These are phyloP conservation scores for Cyberlindnera mississippiensis DNA, from an alignment of 805 yeast genomes.

Conservation along the genomic window DNA sequence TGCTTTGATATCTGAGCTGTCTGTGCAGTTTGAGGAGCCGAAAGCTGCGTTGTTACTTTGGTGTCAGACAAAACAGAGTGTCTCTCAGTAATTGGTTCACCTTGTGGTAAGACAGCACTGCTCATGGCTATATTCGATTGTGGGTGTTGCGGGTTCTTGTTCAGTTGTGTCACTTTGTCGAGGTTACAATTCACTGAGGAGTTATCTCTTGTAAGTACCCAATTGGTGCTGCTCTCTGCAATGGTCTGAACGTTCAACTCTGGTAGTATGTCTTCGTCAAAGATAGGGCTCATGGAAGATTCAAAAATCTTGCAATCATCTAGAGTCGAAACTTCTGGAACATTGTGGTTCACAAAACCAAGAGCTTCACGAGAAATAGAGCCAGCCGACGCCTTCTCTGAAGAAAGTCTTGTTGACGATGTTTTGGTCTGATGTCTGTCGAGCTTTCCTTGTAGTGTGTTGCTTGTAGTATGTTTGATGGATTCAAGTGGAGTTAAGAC, in stretches of 20 bases:
- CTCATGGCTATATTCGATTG: not conserved
- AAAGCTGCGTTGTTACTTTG: not conserved
- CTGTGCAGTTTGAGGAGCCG: not conserved
- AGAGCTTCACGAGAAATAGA: not conserved
- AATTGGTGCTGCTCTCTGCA: slow-evolving; percentile 12
- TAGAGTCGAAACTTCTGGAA: slow-evolving; percentile 15
- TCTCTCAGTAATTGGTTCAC: not conserved
- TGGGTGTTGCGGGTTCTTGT: not conserved
- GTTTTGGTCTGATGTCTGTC: not conserved
- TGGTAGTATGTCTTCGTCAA: slow-evolving; percentile 18
- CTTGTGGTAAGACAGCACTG: not conserved
- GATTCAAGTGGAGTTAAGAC: not conserved
- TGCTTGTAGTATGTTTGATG: not conserved
- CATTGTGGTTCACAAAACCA: slow-evolving; percentile 1
- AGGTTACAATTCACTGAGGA: slow-evolving; percentile 19
- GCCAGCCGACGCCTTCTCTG: not conserved
- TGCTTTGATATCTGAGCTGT: not conserved
- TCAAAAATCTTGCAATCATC: slow-evolving; percentile 23
- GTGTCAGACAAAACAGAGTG: slow-evolving; percentile 1
- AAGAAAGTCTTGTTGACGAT: not conserved
- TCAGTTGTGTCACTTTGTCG: slow-evolving; percentile 11
- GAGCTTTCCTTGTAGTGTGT: not conserved
- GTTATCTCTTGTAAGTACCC: slow-evolving; percentile 22
- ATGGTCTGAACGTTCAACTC: slow-evolving; percentile 8
- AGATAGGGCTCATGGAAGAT: slow-evolving; percentile 23